Percentiles rank a stretch among this genome's conserved stretches.
These are phyloP conservation scores for Apium graveolens DNA, from an alignment of 129 eudicot species.

Conservation along the genomic window DNA sequence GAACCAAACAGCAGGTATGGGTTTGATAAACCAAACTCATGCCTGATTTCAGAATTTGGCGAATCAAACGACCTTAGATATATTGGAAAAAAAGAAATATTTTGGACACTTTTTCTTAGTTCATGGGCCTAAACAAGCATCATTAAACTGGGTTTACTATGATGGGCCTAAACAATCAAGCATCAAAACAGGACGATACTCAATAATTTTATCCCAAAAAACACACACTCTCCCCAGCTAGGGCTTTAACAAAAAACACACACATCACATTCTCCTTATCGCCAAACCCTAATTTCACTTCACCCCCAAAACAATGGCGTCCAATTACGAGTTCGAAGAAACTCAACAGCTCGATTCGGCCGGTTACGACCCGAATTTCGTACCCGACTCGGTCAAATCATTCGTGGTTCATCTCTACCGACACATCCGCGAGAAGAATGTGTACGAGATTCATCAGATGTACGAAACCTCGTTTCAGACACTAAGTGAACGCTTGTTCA, in stretches of 20 bases:
- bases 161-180: background rate
- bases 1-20: too few species aligned
- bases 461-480: slow-evolving; percentile 80
- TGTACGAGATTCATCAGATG: slow-evolving; percentile 98
- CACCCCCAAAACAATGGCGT: slow-evolving; percentile 71
- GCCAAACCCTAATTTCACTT: slow-evolving; percentile 28
- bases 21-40: too few species aligned
- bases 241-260: background rate
- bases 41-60: too few species aligned
- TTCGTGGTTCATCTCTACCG: slow-evolving; percentile 89
- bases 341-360: slow-evolving; percentile 21
- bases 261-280: background rate
- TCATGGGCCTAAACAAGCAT: too few species aligned
- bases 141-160: too few species aligned
- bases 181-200: background rate
- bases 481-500: slow-evolving; percentile 73
- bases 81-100: too few species aligned
- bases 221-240: background rate
- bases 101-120: too few species aligned
- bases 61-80: too few species aligned
- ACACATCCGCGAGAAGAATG: slow-evolving; percentile 86
- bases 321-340: slow-evolving; percentile 53
- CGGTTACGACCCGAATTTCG: slow-evolving; percentile 71
- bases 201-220: background rate
- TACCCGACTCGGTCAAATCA: slow-evolving; percentile 87